Percentiles rank a stretch among this genome's conserved stretches.
phyloP scores from a whole-genome alignment of 257 asterid genomes.

The Nicotiana noctiflora region DNA sequence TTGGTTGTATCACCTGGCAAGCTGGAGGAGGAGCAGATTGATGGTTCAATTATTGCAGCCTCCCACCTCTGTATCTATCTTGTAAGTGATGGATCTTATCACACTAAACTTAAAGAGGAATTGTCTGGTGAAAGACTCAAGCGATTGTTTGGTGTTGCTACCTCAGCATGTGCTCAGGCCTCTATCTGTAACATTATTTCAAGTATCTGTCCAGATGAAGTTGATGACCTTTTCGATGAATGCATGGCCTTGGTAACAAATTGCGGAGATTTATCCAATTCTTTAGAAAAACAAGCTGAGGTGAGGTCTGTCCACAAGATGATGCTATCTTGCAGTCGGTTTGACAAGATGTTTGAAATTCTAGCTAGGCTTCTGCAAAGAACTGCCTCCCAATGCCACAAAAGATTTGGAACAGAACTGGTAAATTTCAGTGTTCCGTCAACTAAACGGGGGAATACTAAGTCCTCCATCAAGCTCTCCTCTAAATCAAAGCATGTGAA shows the following conservation, averaged over 20 bases:
- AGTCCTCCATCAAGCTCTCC: constrained; percentile 30
- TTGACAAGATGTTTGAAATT: constrained; percentile 68
- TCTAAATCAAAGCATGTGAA: constrained; percentile 35
- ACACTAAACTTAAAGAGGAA: constrained; percentile 45
- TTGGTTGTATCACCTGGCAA: constrained; percentile 41
- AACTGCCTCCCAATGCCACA: constrained; percentile 52
- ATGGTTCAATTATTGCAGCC: constrained; percentile 65
- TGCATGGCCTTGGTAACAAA: constrained; percentile 64
- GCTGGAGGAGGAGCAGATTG: constrained; percentile 45
- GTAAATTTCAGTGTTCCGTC: constrained; percentile 29
- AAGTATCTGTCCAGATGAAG: constrained; percentile 42
- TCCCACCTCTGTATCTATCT: constrained; percentile 63
- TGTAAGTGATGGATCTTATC: constrained; percentile 44
- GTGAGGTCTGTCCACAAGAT: constrained; percentile 79
- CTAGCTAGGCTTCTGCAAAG: constrained; percentile 52
- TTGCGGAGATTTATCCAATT: constrained; percentile 43
- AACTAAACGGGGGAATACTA: constrained; percentile 29
- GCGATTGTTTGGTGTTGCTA: constrained; percentile 60
- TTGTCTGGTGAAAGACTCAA: constrained; percentile 56
- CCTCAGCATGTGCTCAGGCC: constrained; percentile 68
- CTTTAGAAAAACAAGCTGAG: constrained; percentile 54
- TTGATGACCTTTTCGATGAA: constrained; percentile 50
- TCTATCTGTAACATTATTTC: constrained; percentile 66
- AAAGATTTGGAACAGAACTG: constrained; percentile 29
- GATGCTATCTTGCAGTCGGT: constrained; percentile 68